Base-by-base conservation (phyloP, 2,329 filamentous ascomycete genomes). In the Stylonectria norvegica region DNA sequence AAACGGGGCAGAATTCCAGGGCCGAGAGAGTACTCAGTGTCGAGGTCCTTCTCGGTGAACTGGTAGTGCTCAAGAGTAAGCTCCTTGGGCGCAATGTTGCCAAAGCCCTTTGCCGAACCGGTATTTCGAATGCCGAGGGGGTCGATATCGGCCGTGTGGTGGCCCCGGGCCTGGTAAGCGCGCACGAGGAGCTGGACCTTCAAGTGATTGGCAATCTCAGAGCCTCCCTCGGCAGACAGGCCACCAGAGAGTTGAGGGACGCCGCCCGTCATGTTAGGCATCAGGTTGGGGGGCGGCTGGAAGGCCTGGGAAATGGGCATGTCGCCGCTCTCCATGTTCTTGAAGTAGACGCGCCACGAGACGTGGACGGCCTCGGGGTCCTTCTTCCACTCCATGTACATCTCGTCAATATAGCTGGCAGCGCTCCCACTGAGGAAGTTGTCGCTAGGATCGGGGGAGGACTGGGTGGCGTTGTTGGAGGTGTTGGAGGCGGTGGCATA, bases 291-390 rank as follows among this genome's bases (percentile, higher is more conserved):
- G 33, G 93, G 93, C 53, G 93, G 90, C 53, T 89, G 89, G 75
- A 98, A 98, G 56, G 93, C 93, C 70, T 95, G 87, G 49, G 91
- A 93, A 64, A 95, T 89, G 63, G 91, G 91, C 89, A 98, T 97
- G 61, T 93, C 87, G 66, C 93, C 93, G 53, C 82, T 86, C 75
- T 98, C 93, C 86, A 98, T 96, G 73, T 98, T 98, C 73, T 84
- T 88, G 79, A 98, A 98, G 79, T 98, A 98, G 64, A 94, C 84
- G 73, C 95, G 91, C 93, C 93, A 98, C 66, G 93, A 98, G 59
- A 95, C 78, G 70, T 98, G 93, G 44, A 98, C 93, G 63, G 88
- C 95, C 59, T 82, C 79, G 37, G 93, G 90, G 59, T 98, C 89
- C 51, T 86, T 76, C 71, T 91, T 95, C 93, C 93, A 98, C 65